Base-by-base conservation (phyloP, 805 yeast genomes). In the Ogataea neopini region DNA sequence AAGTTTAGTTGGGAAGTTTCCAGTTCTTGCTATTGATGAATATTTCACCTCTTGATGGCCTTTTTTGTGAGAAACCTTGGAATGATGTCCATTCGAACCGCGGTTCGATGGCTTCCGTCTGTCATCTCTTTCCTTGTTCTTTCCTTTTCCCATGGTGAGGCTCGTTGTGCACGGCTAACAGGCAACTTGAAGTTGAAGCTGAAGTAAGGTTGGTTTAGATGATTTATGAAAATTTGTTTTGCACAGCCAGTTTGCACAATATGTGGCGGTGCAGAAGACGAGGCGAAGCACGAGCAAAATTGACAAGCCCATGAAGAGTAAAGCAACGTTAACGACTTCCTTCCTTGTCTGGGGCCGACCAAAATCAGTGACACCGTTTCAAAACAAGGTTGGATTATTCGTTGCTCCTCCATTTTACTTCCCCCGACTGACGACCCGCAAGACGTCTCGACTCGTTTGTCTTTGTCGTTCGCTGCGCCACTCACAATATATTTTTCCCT, bases 1-100 rank as follows among this genome's bases (percentile, higher is more conserved):
- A 52, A 91, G 66, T 60, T 88, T 90, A 28, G 86, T 84, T 1
- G 96, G 96, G 61, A 88, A 87, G 43, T 76, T 70, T 14, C 42
- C 20, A 10, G 10, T 11, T 40, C 45, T 58, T 28, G 44, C 50
- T 18, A 41, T 45, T 8, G 51, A 45, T 6, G 54, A 57, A 46
- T 52, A 56, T 45, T 54, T 64, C 23, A 56, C 57, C 52, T 61
- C 72, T 38, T 57, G 68, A 43, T 51, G 52, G 1, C 66, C 64
- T 23, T 53, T 72, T 43, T 71, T 74, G 48, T 76, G 80, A 47
- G 77, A 78, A 25, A 73, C 76, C 54, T 80, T 80, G 0, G 80
- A 71, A 45, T 75, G 76, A 56, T 81, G 83, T 0, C 84, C 81
- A 59, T 80, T 82, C 3, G 80, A 72, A 1, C 81, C 79, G 46